Evolutionary conservation across 192 early-diverging fungal genomes (phyloP).

Genomic region (Backusella circina): DNA sequence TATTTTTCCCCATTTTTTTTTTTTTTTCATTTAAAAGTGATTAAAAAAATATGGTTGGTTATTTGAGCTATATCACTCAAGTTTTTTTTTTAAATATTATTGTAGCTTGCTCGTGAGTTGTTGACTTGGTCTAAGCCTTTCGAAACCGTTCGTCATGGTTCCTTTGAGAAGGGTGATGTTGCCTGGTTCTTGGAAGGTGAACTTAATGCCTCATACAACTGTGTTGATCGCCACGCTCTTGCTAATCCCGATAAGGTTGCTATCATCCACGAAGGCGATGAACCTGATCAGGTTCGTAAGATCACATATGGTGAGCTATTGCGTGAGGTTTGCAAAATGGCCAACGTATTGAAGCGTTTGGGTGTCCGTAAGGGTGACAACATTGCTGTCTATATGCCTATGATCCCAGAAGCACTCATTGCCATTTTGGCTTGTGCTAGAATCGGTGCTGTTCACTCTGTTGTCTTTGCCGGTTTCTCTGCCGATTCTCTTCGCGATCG

Average conservation of each 20-base stretch:
- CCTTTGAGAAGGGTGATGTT: constrained; percentile 80
- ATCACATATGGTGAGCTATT: constrained; percentile 86
- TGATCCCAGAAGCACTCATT: constrained; percentile 90
- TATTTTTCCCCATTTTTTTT: neutral
- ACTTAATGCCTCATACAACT: constrained; percentile 94
- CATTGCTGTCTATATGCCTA: constrained; percentile 97
- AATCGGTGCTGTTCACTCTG: constrained; percentile 92
- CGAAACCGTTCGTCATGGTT: constrained; percentile 63
- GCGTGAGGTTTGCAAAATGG: constrained; percentile 76
- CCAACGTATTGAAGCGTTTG: constrained; percentile 78
- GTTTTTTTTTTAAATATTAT: neutral
- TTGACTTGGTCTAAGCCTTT: constrained; percentile 84
- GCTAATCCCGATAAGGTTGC: constrained; percentile 73
- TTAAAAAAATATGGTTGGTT: neutral
- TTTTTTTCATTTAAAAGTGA: neutral
- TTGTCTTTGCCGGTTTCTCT: constrained; percentile 97
- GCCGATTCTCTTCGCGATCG: constrained; percentile 91
- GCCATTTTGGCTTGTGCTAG: constrained; percentile 93
- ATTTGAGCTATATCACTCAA: neutral
- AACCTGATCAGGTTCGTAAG: constrained; percentile 70
- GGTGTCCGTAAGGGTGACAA: constrained; percentile 91
- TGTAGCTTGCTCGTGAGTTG: constrained; percentile 68
- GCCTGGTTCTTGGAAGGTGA: constrained; percentile 93
- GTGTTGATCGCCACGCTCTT: constrained; percentile 90
- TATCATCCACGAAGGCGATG: constrained; percentile 87